Evolutionary conservation across 495 filamentous ascomycete genomes (phyloP).

Genomic region (Polyplosphaeria fusca): DNA sequence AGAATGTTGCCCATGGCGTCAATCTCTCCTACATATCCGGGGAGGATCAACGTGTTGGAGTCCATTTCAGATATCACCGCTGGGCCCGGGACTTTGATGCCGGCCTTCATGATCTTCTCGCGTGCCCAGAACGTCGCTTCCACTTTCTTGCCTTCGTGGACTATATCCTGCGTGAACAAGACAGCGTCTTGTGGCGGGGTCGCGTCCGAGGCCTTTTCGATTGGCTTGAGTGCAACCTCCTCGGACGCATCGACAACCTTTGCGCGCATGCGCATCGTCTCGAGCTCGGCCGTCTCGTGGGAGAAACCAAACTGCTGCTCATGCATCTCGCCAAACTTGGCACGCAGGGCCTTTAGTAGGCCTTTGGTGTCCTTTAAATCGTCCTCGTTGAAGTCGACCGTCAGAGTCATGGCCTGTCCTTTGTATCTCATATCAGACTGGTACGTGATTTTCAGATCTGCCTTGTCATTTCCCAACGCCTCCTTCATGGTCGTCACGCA

Average conservation of each 20-base stretch:
- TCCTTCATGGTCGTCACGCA: conserved; percentile 33
- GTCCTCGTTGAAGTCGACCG: conserved; percentile 40
- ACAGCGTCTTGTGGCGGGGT: conserved; percentile 37
- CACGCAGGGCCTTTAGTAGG: conserved; percentile 35
- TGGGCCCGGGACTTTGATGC: conserved; percentile 44
- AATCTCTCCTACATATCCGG: conserved; percentile 46
- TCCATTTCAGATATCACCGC: conserved; percentile 53
- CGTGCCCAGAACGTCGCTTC: conserved; percentile 48
- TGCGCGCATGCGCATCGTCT: conserved; percentile 49
- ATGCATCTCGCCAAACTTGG: conserved; percentile 45
- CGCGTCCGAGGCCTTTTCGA: conserved; percentile 33
- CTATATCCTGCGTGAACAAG: conserved; percentile 40
- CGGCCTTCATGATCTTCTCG: conserved; percentile 42
- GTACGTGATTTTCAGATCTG: conserved; percentile 39
- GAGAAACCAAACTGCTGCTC: conserved; percentile 50
- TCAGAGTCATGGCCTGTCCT: conserved; percentile 50
- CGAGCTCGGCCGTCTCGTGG: conserved; percentile 44
- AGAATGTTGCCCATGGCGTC: conserved; percentile 49
- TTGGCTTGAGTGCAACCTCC: conserved; percentile 41
- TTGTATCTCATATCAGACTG: conserved; percentile 50
- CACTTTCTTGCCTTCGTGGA: conserved; percentile 42
- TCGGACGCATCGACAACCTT: conserved; percentile 45
- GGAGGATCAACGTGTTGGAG: conserved; percentile 51
- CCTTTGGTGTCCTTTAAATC: conserved; percentile 37
- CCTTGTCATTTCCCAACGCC: conserved; percentile 27